Evolutionary conservation across 306 rosid genomes (phyloP).

Genomic region (Quercus parvula): DNA sequence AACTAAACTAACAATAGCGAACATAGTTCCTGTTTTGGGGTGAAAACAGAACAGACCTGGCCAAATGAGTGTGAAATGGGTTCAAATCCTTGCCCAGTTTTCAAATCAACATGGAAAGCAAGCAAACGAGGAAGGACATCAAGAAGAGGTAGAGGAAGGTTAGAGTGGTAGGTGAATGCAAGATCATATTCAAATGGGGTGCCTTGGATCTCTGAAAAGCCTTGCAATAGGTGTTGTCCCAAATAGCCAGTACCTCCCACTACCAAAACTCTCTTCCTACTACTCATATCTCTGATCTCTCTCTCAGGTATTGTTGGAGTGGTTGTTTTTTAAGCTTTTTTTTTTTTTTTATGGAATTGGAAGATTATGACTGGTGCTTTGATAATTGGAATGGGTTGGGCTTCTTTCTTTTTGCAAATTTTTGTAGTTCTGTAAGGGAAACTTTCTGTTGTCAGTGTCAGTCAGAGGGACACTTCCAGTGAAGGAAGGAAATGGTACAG

Average conservation of each 20-base stretch:
- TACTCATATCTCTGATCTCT: conserved; percentile 15
- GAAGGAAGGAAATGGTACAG: no score
- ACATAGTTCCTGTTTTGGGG: background rate
- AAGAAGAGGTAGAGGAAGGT: conserved; percentile 45
- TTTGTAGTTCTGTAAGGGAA: background rate
- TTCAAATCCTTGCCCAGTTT: conserved; percentile 70
- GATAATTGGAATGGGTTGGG: background rate
- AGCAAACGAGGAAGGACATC: conserved; percentile 45
- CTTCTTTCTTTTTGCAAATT: background rate
- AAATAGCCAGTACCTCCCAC: conserved; percentile 92
- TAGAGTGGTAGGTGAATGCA: conserved; percentile 66
- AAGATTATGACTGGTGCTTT: background rate
- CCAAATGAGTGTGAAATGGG: conserved; percentile 62
- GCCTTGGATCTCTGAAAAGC: conserved; percentile 30
- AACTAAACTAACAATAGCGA: background rate
- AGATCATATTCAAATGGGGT: conserved; percentile 45
- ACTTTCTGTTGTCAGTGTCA: background rate
- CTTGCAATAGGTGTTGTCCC: conserved; percentile 84
- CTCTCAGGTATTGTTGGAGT: background rate
- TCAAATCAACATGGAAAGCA: conserved; percentile 67
- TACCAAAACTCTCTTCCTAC: conserved; percentile 53
- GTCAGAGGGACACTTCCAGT: background rate
- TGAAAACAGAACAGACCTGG: conserved; percentile 17
- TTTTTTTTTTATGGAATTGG: background rate
- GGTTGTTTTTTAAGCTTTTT: background rate